phyloP scores from a whole-genome alignment of 495 filamentous ascomycete genomes.

The Hypoxylon lienhwacheense region DNA sequence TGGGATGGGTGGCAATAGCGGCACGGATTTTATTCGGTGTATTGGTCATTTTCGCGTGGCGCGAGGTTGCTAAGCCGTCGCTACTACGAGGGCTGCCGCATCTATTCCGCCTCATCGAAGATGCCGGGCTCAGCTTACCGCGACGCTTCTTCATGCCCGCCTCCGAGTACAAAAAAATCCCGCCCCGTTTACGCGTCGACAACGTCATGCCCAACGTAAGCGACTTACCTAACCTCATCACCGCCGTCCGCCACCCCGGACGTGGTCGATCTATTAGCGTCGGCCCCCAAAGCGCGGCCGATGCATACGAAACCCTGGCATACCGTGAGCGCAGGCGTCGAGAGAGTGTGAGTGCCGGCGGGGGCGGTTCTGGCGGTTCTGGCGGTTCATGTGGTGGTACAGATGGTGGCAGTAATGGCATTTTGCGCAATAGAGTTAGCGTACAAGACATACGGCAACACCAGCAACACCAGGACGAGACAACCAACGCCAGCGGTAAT shows the following conservation, averaged over 20 bases:
- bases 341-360: slow-evolving; percentile 60
- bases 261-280: slow-evolving; percentile 81
- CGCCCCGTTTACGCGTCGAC: slow-evolving; percentile 73
- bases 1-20: slow-evolving; percentile 61
- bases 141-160: slow-evolving; percentile 88
- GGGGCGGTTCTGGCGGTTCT: background rate
- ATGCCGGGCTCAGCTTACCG: slow-evolving; percentile 73
- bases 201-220: slow-evolving; percentile 84
- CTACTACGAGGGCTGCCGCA: slow-evolving; percentile 78
- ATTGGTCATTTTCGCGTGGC: slow-evolving; percentile 81
- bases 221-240: slow-evolving; percentile 77
- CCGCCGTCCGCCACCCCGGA: slow-evolving; percentile 72
- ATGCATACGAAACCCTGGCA: slow-evolving; percentile 95
- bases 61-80: slow-evolving; percentile 81
- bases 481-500: background rate
- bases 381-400: too few relatives aligned
- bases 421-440: slow-evolving; percentile 19
- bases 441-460: slow-evolving; percentile 20
- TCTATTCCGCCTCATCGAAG: slow-evolving; percentile 82
- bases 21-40: slow-evolving; percentile 77
- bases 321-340: slow-evolving; percentile 80
- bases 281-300: slow-evolving; percentile 91
- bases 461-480: slow-evolving; percentile 10
- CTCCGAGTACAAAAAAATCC: slow-evolving; percentile 85
- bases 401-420: slow-evolving; percentile 20